Evolutionary conservation across 2,329 filamentous ascomycete species (phyloP).

Genomic region (Didymella pomorum): DNA sequence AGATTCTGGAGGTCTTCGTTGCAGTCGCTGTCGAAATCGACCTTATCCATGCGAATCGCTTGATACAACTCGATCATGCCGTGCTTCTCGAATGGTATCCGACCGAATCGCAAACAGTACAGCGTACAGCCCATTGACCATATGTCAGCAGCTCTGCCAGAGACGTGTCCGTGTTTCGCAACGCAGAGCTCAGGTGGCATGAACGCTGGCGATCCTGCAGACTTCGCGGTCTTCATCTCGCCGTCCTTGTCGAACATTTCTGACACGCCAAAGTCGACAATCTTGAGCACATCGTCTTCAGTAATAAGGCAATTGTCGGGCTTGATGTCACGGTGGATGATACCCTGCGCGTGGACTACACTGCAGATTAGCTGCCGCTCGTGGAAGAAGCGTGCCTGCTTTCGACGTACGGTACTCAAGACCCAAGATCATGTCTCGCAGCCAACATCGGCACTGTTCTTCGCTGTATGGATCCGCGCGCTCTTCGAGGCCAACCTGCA

Average conservation of each 20-base stretch:
- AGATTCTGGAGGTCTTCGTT: slow-evolving; percentile 77
- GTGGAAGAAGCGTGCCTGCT: background rate
- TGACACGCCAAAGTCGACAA: slow-evolving; percentile 98
- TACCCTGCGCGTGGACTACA: slow-evolving; percentile 87
- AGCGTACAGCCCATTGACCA: slow-evolving; percentile 99
- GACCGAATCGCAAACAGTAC: slow-evolving; percentile 89
- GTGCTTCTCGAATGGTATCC: slow-evolving; percentile 82
- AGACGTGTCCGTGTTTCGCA: slow-evolving; percentile 83
- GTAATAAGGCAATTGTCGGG: slow-evolving; percentile 94
- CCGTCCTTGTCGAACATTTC: slow-evolving; percentile 94
- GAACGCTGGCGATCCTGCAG: slow-evolving; percentile 93
- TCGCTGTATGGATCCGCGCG: slow-evolving; percentile 81
- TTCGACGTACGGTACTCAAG: slow-evolving; percentile 82
- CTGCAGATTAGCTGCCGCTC: slow-evolving; percentile 28
- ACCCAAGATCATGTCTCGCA: slow-evolving; percentile 90
- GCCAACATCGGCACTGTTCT: slow-evolving; percentile 87
- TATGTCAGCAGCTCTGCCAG: slow-evolving; percentile 89
- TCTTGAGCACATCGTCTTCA: slow-evolving; percentile 90
- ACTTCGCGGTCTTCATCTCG: slow-evolving; percentile 91
- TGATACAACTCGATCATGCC: slow-evolving; percentile 88
- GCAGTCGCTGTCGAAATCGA: slow-evolving; percentile 68
- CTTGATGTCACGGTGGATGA: slow-evolving; percentile 97
- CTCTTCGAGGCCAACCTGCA: slow-evolving; percentile 92
- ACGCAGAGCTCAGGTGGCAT: slow-evolving; percentile 92
- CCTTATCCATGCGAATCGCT: slow-evolving; percentile 77